Base-by-base conservation (phyloP, 108 stramenopile species). In the Skeletonema menzelii region DNA sequence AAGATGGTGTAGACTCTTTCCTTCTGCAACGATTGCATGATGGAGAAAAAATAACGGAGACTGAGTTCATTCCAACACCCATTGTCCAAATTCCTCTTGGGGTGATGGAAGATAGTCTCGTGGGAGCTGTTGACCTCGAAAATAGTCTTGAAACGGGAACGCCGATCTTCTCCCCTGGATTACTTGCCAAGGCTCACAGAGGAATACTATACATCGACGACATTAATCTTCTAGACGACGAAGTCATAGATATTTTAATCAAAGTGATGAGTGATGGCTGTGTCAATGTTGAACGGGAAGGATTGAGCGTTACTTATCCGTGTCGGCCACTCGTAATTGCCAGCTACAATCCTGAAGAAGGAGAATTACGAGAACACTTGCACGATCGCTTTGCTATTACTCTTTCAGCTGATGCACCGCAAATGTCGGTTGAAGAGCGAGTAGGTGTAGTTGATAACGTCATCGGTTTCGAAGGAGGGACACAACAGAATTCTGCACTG, bases 301-400 rank as follows among this genome's bases (percentile, higher is more conserved):
- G 90, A 20, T 69, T 89, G 11, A 78, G 74, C n/a, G 85, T 91
- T 17, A 38, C 59, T 22, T 89, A 89, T 60, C 88, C 88, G 3
- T 88, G 88, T 77, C 73, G 56, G 24, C 88, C 88, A 15, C 65
- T 91, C 10, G 60, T 89, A 12, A 84, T 91, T 37, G 91, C 88
- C 4, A 89, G 88, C 0, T 87, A 79, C 77, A 91, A 91, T 80
- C 91, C 91, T 3, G 88, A 91, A 65, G 91, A 91, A 69, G 87
- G 85, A 19, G 91, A 91, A 59, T 53, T 91, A 55, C 61, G 87
- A 20, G 86, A 88, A 46, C 87, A 89, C 60, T 69, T 91, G 32
- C 66, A 88, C 15, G 91, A 91, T 75, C 76, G 91, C 31, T 86
- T 91, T 59, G 88, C 83, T 32, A 71, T 91, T 20, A 55, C 83